These are phyloP conservation scores for Apophysomyces sp. DNA, from an alignment of 371 early-diverging fungal genomes.

Conservation along the genomic window DNA sequence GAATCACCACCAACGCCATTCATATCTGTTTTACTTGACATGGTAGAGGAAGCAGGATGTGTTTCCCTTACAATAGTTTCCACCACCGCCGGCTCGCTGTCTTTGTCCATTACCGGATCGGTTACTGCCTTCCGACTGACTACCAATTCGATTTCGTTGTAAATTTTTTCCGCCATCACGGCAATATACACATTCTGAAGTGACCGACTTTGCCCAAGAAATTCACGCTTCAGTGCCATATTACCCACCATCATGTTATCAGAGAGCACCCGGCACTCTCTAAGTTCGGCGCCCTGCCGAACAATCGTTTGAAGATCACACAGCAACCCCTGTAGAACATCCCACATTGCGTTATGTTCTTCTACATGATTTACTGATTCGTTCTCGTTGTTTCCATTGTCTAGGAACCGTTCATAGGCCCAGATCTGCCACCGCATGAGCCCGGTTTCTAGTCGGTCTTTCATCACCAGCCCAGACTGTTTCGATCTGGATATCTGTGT, in stretches of 20 bases:
- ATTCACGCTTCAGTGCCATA: conserved; percentile 39
- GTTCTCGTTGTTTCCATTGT: background rate
- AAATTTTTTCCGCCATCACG: conserved; percentile 38
- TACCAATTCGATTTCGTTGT: conserved; percentile 19
- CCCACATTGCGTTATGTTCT: conserved; percentile 29
- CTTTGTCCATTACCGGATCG: background rate
- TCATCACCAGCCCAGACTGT: conserved; percentile 41
- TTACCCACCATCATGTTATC: conserved; percentile 47
- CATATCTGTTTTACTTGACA: background rate
- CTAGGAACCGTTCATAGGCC: conserved; percentile 39
- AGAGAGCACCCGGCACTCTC: conserved; percentile 23
- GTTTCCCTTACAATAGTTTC: background rate
- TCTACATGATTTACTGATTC: background rate
- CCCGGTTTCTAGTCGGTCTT: conserved; percentile 38
- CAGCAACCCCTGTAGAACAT: conserved; percentile 38
- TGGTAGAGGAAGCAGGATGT: conserved; percentile 1
- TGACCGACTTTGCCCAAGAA: conserved; percentile 19
- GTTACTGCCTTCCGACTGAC: background rate
- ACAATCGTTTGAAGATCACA: conserved; percentile 36
- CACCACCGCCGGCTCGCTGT: background rate
- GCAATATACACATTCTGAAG: conserved; percentile 37
- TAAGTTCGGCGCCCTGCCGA: background rate
- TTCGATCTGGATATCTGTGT: conserved; percentile 31
- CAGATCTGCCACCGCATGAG: conserved; percentile 37
- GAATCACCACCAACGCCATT: conserved; percentile 7